Evolutionary conservation across 148 eudicot genomes (phyloP).

Genomic region (Pouteria glomerata): DNA sequence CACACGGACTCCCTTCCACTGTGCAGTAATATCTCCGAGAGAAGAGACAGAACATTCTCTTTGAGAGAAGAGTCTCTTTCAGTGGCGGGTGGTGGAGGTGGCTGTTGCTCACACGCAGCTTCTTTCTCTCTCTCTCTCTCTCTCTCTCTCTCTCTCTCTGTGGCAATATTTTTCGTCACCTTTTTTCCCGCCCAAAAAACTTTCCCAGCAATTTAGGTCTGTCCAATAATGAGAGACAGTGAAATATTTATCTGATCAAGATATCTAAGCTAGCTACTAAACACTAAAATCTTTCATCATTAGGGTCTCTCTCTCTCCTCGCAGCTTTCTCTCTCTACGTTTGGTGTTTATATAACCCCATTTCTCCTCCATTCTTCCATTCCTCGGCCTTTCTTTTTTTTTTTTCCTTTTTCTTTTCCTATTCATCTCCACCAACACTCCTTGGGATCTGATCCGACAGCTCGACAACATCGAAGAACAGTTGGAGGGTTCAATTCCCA

Average conservation of each 20-base stretch:
- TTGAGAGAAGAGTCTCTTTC: conserved; percentile 19
- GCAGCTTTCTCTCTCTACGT: neutral
- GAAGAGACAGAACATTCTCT: conserved; percentile 6
- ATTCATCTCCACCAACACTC: neutral
- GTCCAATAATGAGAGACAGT: conserved; percentile 21
- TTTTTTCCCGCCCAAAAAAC: conserved; percentile 22
- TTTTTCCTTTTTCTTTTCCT: too few species aligned
- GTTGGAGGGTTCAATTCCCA: conserved; percentile 26
- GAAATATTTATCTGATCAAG: conserved; percentile 12
- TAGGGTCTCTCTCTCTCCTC: conserved; percentile 20
- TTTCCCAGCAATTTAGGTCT: conserved; percentile 39
- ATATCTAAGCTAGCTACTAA: neutral
- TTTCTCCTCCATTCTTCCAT: conserved; percentile 15
- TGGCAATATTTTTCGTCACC: conserved; percentile 15
- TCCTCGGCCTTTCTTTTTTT: conserved; percentile 13
- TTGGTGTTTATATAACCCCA: conserved; percentile 21
- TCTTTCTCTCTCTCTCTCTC: conserved; percentile 12
- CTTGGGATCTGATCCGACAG: conserved; percentile 34
- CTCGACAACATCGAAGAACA: neutral
- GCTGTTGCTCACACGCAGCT: conserved; percentile 22
- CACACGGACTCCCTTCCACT: too few species aligned
- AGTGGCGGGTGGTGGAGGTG: conserved; percentile 38
- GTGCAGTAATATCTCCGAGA: too few species aligned
- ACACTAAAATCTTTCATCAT: conserved; percentile 27
- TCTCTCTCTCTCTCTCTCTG: conserved; percentile 16